Evolutionary conservation across 768 basidiomycete genomes (phyloP).

Genomic region (Boletus reticuloceps): DNA sequence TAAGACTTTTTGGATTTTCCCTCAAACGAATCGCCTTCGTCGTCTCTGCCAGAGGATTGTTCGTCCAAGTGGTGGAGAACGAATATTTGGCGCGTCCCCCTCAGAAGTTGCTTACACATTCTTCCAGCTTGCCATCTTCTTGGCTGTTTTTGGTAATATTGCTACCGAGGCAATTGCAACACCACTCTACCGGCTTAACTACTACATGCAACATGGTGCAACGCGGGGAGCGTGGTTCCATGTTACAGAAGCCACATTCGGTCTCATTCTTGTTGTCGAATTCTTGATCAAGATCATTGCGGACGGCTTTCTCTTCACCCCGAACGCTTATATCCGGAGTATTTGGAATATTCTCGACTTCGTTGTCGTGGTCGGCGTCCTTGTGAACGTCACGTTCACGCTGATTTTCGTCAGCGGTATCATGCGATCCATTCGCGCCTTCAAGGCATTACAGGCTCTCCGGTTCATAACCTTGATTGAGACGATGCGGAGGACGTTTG

Average conservation of each 20-base stretch:
- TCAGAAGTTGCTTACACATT: conserved; percentile 62
- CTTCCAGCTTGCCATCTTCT: conserved; percentile 73
- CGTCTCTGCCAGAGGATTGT: conserved; percentile 80
- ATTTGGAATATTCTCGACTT: conserved; percentile 94
- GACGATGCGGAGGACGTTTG: conserved; percentile 82
- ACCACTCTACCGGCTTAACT: conserved; percentile 76
- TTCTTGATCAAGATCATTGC: conserved; percentile 89
- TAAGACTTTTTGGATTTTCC: conserved; percentile 84
- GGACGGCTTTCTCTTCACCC: conserved; percentile 87
- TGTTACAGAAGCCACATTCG: conserved; percentile 71
- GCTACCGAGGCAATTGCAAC: conserved; percentile 84
- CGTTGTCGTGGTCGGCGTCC: conserved; percentile 71
- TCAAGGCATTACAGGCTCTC: conserved; percentile 86
- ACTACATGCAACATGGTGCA: conserved; percentile 56
- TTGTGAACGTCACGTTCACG: conserved; percentile 70
- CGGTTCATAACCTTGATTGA: conserved; percentile 88
- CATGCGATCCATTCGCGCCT: conserved; percentile 74
- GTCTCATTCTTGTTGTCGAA: conserved; percentile 70
- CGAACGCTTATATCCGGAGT: conserved; percentile 87
- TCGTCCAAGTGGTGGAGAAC: conserved; percentile 77
- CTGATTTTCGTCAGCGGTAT: conserved; percentile 76
- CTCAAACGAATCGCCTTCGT: conserved; percentile 73
- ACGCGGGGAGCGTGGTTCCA: conserved; percentile 82
- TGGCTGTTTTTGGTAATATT: conserved; percentile 78
- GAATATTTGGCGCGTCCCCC: conserved; percentile 74